Conservation (phyloP, 495 filamentous ascomycete genomes). For the Lophiotrema nucula region DNA sequence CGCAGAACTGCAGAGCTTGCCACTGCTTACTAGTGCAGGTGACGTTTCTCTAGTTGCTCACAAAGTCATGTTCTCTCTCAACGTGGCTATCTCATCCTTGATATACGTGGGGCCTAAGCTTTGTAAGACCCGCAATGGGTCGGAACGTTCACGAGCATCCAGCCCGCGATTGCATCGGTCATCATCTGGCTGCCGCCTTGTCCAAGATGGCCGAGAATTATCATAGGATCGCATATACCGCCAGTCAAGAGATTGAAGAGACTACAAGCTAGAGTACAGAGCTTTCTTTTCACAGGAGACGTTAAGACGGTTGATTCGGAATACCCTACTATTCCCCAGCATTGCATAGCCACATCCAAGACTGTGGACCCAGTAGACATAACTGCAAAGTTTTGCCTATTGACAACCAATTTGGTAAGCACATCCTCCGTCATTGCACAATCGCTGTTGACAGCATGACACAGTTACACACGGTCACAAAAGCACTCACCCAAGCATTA, state of each 20-base stretch:
- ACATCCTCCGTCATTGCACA: no score
- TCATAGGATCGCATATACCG: not conserved
- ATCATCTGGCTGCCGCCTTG: not conserved
- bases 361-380: conserved; percentile 9
- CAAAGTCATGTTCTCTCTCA: not conserved
- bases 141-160: not conserved
- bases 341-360: not conserved
- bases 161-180: not conserved
- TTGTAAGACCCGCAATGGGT: not conserved
- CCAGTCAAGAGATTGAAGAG: not conserved
- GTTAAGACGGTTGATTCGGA: not conserved
- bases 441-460: no score
- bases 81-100: not conserved
- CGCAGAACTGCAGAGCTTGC: no score
- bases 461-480: no score
- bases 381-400: no score
- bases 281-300: not conserved
- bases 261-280: not conserved
- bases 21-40: no score
- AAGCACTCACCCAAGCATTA: no score
- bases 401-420: no score
- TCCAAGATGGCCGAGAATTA: not conserved
- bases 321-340: not conserved
- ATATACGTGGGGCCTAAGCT: not conserved
- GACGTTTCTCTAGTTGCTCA: not conserved